Conservation (phyloP, 1,139 yeast species). For the Wickerhamomyces sp. region DNA sequence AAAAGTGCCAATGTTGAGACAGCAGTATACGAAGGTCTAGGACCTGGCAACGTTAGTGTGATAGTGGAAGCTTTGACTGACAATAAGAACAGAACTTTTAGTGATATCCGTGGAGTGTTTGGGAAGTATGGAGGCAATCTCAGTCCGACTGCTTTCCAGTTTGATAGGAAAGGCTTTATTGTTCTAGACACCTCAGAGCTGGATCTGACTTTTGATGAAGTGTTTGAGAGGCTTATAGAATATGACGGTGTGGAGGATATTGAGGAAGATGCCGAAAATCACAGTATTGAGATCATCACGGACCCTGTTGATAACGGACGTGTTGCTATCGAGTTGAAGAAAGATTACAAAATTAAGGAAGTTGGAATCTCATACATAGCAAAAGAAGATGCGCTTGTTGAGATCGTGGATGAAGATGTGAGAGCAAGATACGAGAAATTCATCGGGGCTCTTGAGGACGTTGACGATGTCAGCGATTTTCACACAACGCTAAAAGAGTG, state of each 20-base stretch:
- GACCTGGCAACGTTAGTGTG: constrained; percentile 87
- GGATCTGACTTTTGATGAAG: constrained; percentile 46
- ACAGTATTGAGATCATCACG: constrained; percentile 38
- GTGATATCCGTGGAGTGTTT: constrained; percentile 70
- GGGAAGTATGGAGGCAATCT: constrained; percentile 64
- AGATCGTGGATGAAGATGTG: constrained; percentile 48
- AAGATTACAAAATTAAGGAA: constrained; percentile 60
- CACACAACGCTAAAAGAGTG: constrained; percentile 43
- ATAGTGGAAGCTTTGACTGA: constrained; percentile 85
- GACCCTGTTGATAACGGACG: constrained; percentile 58
- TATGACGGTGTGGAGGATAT: constrained; percentile 76
- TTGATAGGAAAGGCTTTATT: constrained; percentile 72
- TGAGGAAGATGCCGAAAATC: constrained; percentile 39
- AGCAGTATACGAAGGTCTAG: constrained; percentile 76
- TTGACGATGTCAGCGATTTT: constrained; percentile 77
- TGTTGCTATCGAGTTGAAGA: constrained; percentile 54
- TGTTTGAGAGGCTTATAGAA: constrained; percentile 72
- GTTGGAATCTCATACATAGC: constrained; percentile 68
- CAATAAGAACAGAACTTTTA: constrained; percentile 78
- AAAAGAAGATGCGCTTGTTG: constrained; percentile 53
- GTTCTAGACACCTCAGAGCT: constrained; percentile 36
- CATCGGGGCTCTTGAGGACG: constrained; percentile 56
- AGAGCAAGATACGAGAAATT: constrained; percentile 53
- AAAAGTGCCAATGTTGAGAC: constrained; percentile 37
- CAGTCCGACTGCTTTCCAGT: constrained; percentile 74